Percentiles rank a stretch among this genome's conserved stretches.
These are phyloP conservation scores for Colletotrichum sp. DNA, from an alignment of 2,329 filamentous ascomycete genomes.

Conservation along the genomic window DNA sequence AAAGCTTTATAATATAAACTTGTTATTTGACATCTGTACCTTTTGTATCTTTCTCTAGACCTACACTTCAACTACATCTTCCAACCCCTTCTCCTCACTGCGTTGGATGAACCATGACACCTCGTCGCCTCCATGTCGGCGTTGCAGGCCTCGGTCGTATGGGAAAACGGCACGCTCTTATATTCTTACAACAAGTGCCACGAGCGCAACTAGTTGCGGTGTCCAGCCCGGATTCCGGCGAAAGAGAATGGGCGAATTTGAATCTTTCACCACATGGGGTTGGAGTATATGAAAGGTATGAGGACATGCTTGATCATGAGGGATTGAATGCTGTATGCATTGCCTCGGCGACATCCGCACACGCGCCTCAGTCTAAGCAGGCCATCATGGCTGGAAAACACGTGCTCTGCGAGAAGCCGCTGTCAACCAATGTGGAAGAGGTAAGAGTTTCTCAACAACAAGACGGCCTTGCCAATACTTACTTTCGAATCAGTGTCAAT, in stretches of 20 bases:
- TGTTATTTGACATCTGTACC: too few species aligned
- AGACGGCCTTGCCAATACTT: not conserved
- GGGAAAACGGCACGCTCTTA: not conserved
- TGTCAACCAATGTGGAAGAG: not conserved
- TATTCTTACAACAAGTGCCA: not conserved
- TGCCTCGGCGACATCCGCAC: not conserved
- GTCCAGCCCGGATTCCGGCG: not conserved
- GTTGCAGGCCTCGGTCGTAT: not conserved
- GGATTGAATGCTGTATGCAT: not conserved
- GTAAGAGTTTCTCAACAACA: not conserved
- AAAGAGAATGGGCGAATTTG: not conserved
- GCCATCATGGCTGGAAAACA: not conserved
- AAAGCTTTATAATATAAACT: too few species aligned
- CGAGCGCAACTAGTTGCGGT: not conserved
- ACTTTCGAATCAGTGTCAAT: not conserved
- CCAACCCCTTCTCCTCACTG: too few species aligned
- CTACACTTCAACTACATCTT: too few species aligned
- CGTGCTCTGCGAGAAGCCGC: not conserved
- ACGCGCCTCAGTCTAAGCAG: not conserved
- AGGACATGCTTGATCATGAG: not conserved
- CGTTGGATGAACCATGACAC: too few species aligned
- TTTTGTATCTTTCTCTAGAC: too few species aligned
- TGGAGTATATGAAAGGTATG: rapidly evolving
- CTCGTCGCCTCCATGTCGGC: too few species aligned
- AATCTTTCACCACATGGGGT: not conserved